phyloP scores from a whole-genome alignment of 2,329 filamentous ascomycete species.

The Hymenoscyphus scutula region DNA sequence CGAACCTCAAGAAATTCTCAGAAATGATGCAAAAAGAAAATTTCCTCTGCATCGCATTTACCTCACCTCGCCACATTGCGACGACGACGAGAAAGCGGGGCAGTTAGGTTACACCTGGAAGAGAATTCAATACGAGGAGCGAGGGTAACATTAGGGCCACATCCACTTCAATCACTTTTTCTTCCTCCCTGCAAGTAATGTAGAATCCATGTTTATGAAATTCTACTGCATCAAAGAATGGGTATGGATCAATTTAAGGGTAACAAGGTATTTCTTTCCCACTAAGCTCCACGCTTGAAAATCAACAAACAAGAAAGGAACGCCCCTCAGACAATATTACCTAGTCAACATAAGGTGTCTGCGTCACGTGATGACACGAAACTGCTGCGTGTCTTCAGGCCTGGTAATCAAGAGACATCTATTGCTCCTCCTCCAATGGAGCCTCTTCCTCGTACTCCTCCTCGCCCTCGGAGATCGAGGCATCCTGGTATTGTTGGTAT shows the following conservation, averaged over 20 bases:
- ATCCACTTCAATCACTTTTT: conserved; percentile 9
- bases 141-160: background rate
- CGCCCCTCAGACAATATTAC: conserved; percentile 27
- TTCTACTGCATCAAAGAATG: conserved; percentile 29
- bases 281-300: conserved; percentile 29
- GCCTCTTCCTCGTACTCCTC: conserved; percentile 86
- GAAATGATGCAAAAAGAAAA: conserved; percentile 20
- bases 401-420: conserved; percentile 24
- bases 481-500: conserved; percentile 99
- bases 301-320: conserved; percentile 29
- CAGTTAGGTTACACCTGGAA: too few species aligned
- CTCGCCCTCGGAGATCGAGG: conserved; percentile 93
- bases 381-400: conserved; percentile 23
- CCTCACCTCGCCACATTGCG: background rate
- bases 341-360: conserved; percentile 21
- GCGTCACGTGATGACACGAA: conserved; percentile 18
- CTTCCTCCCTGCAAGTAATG: conserved; percentile 19
- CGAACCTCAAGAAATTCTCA: conserved; percentile 7
- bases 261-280: conserved; percentile 27
- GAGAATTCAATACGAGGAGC: background rate
- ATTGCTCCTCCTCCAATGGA: conserved; percentile 66
- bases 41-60: conserved; percentile 20
- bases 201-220: conserved; percentile 28
- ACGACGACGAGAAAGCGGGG: too few species aligned
- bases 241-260: conserved; percentile 23